Conservation (phyloP, 164 flowering plant species). For the Chloranthus sessilifolius region DNA sequence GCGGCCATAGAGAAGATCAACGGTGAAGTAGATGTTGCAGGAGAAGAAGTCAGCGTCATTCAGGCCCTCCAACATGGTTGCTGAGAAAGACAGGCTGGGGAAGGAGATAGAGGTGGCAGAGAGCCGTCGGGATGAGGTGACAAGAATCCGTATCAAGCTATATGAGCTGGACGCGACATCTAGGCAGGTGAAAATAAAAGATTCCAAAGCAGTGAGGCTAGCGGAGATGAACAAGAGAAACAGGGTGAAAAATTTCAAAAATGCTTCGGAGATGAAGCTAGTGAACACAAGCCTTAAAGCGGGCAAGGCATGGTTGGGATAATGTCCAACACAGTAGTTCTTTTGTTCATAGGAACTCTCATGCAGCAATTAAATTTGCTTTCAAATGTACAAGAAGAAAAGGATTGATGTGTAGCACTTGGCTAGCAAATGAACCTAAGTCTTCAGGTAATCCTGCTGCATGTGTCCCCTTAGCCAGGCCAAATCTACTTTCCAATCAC, state of each 20-base stretch:
- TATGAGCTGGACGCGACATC: conserved; percentile 62
- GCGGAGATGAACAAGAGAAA: conserved; percentile 92
- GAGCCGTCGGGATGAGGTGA: conserved; percentile 61
- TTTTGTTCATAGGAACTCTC: too few relatives aligned
- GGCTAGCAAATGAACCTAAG: too few relatives aligned
- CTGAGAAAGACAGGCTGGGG: conserved; percentile 81
- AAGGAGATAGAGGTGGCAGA: conserved; percentile 73
- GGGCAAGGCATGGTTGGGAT: conserved; percentile 93
- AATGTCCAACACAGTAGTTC: too few relatives aligned
- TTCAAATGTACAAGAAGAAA: too few relatives aligned
- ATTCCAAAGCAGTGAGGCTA: conserved; percentile 67
- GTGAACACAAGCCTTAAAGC: conserved; percentile 61
- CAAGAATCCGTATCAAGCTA: conserved; percentile 61
- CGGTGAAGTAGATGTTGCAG: conserved; percentile 92
- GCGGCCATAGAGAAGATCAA: conserved; percentile 70
- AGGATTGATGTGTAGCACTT: too few relatives aligned
- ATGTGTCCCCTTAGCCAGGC: too few relatives aligned
- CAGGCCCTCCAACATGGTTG: conserved; percentile 77
- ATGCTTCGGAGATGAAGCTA: conserved; percentile 73
- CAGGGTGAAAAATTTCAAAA: conserved; percentile 83
- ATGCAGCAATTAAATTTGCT: too few relatives aligned
- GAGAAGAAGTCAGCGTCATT: conserved; percentile 85
- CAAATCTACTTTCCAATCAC: too few relatives aligned
- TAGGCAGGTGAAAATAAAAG: conserved; percentile 42
- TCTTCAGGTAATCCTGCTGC: too few relatives aligned